Evolutionary conservation across 1,284 basidiomycete species (phyloP).

Genomic region (Leccinum subrobustum): DNA sequence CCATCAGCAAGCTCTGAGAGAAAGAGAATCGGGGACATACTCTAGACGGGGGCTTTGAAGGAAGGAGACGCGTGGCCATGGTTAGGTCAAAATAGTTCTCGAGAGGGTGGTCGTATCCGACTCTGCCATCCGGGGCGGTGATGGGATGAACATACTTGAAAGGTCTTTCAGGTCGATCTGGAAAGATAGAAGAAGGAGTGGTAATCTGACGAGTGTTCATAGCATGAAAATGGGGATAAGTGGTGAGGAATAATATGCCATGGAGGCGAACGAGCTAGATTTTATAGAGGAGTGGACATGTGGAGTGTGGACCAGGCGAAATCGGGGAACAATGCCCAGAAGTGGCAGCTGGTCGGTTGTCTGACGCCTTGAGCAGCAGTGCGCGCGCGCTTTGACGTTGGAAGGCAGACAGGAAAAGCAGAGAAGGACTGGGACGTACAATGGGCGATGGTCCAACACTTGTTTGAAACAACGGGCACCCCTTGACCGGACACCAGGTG

Average conservation of each 20-base stretch:
- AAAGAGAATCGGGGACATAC: conserved; percentile 11
- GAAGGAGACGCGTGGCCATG: conserved; percentile 16
- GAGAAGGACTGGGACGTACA: background rate
- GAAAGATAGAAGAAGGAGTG: conserved; percentile 14
- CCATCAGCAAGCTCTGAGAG: background rate
- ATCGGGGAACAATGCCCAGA: no score
- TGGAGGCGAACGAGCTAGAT: no score
- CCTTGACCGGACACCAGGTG: no score
- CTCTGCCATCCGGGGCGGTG: conserved; percentile 11
- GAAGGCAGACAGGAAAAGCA: background rate
- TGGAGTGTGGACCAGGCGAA: no score
- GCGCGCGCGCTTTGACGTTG: conserved; percentile 14
- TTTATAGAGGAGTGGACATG: no score
- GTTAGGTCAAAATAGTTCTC: conserved; percentile 29
- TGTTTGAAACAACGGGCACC: conserved; percentile 4
- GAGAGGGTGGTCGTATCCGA: conserved; percentile 24
- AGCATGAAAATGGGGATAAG: no score
- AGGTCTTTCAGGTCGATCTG: conserved; percentile 7
- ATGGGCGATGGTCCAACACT: conserved; percentile 5
- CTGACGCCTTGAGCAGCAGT: background rate
- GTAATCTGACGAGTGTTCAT: no score
- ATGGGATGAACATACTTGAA: conserved; percentile 13
- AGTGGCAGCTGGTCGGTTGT: no score
- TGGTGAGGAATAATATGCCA: no score
- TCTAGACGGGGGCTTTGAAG: conserved; percentile 9